Evolutionary conservation across 805 yeast genomes (phyloP).

Genomic region (Candida ipomoeae): DNA sequence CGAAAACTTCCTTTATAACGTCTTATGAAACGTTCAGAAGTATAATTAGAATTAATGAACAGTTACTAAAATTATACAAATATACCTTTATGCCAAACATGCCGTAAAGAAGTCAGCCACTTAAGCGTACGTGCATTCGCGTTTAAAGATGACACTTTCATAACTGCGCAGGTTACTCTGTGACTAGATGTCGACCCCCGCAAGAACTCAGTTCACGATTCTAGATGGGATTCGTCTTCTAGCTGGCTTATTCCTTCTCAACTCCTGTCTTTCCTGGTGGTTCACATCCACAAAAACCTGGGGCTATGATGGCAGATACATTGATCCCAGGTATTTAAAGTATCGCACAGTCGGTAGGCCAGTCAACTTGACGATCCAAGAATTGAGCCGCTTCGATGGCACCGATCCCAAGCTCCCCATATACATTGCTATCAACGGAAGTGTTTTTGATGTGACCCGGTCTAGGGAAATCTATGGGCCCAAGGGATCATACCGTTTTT

Average conservation of each 20-base stretch:
- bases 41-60: neutral
- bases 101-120: neutral
- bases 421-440: conserved; percentile 56
- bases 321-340: conserved; percentile 40
- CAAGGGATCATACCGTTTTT: conserved; percentile 48
- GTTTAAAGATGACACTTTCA: neutral
- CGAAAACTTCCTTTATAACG: conserved; percentile 13
- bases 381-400: conserved; percentile 53
- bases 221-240: conserved; percentile 42
- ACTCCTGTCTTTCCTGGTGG: conserved; percentile 50
- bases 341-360: conserved; percentile 17
- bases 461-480: conserved; percentile 54
- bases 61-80: neutral
- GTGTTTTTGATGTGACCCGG: conserved; percentile 59
- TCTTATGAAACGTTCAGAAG: neutral
- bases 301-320: conserved; percentile 55
- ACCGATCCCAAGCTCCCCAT: conserved; percentile 45
- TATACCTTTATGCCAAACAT: neutral
- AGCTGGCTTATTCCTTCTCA: conserved; percentile 45
- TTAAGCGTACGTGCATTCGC: neutral
- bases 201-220: conserved; percentile 8
- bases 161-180: neutral
- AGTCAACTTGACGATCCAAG: conserved; percentile 37
- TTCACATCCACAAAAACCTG: conserved; percentile 56
- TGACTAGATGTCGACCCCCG: neutral